phyloP scores from a whole-genome alignment of 1,284 basidiomycete species.

The Termitomyces sp. region DNA sequence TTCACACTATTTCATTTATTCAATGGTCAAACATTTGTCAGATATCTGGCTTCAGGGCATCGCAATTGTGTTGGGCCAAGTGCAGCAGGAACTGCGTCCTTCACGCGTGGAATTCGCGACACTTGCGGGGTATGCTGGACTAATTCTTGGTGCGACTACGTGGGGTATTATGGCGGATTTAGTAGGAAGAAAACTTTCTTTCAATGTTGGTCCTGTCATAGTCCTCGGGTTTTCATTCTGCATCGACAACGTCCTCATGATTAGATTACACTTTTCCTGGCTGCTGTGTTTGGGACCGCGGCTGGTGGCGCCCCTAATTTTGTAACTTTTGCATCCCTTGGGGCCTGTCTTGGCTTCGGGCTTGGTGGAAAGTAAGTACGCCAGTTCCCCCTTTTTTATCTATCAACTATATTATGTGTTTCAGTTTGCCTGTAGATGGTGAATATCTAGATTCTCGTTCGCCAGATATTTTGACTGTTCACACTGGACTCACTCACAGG shows the following conservation, averaged over 20 bases:
- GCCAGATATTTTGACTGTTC: not conserved
- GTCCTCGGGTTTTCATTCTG: not conserved
- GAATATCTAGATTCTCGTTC: not conserved
- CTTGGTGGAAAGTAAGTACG: constrained; percentile 55
- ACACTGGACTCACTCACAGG: constrained; percentile 37
- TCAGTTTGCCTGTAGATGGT: constrained; percentile 51
- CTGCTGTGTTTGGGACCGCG: constrained; percentile 54
- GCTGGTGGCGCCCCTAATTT: constrained; percentile 53
- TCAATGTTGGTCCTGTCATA: constrained; percentile 34
- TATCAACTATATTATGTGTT: constrained; percentile 17
- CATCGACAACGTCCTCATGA: not conserved
- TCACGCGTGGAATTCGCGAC: constrained; percentile 41
- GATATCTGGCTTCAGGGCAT: constrained; percentile 53
- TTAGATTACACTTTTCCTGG: constrained; percentile 36
- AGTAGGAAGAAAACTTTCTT: constrained; percentile 36
- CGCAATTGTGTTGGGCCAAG: constrained; percentile 45
- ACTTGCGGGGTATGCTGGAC: constrained; percentile 52
- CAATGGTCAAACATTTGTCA: constrained; percentile 12
- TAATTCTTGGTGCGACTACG: constrained; percentile 19
- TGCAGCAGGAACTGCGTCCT: constrained; percentile 41
- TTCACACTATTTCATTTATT: not conserved
- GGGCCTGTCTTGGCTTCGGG: constrained; percentile 52
- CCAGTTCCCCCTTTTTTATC: constrained; percentile 4
- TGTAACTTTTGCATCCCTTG: constrained; percentile 41
- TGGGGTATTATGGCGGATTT: not conserved